A percentile compares a stretch with the other conserved stretches of the same genome.
Evolutionary conservation across 1,284 basidiomycete species (phyloP).

Genomic region (Malassezia nana): DNA sequence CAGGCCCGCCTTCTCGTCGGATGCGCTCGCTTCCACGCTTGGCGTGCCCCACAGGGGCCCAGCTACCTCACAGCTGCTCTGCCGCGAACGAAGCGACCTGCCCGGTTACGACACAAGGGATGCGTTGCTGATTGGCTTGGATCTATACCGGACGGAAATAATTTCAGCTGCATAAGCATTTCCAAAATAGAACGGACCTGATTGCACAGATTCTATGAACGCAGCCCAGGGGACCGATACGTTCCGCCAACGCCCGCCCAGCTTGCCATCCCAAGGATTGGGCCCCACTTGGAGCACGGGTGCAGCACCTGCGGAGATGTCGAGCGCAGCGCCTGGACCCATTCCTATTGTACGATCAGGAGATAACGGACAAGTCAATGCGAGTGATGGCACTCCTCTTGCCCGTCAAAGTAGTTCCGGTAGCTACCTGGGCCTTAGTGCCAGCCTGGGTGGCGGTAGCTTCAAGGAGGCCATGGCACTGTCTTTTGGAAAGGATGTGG

Average conservation of each 20-base stretch:
- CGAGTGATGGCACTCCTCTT: not conserved
- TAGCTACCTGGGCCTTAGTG: constrained; percentile 14
- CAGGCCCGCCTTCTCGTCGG: not conserved
- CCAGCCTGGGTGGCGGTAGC: constrained; percentile 22
- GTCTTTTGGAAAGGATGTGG: constrained; percentile 42
- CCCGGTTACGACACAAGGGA: not conserved
- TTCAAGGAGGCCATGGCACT: constrained; percentile 42
- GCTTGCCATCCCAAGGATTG: not conserved
- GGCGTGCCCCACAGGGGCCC: not conserved
- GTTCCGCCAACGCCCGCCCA: not conserved
- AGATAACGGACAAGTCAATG: not conserved
- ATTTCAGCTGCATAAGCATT: not conserved
- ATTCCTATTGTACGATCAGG: constrained; percentile 13
- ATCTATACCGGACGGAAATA: not conserved
- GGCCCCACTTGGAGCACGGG: not conserved
- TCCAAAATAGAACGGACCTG: not conserved
- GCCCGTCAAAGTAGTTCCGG: constrained; percentile 8
- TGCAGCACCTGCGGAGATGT: constrained; percentile 2
- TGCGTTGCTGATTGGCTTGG: not conserved
- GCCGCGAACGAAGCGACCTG: not conserved
- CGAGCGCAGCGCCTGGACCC: constrained; percentile 15
- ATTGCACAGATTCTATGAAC: not conserved
- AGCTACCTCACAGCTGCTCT: not conserved
- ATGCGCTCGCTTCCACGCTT: not conserved
- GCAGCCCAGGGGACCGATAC: not conserved